Evolutionary conservation across 805 yeast species (phyloP).

Genomic region (Jamesozyma hellenica): DNA sequence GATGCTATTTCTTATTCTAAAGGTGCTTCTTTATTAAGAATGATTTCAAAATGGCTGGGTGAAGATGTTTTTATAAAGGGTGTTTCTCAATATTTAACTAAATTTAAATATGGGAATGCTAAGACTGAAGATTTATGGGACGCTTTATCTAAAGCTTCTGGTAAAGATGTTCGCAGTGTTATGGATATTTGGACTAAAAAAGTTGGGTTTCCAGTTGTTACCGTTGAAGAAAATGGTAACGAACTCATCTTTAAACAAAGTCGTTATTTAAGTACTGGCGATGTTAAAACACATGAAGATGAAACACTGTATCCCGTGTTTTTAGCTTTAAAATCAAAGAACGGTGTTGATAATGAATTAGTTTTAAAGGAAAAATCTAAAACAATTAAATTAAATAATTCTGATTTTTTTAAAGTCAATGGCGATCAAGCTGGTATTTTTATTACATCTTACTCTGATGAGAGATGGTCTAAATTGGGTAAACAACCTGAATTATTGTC

Average conservation of each 20-base stretch:
- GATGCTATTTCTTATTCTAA: conserved; percentile 77
- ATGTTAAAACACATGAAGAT: conserved; percentile 68
- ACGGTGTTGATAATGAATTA: conserved; percentile 51
- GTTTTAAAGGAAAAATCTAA: conserved; percentile 44
- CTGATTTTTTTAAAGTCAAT: conserved; percentile 56
- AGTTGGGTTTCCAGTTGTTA: conserved; percentile 66
- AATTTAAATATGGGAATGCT: conserved; percentile 71
- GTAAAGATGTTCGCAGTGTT: conserved; percentile 58
- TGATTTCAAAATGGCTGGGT: conserved; percentile 73
- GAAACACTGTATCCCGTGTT: conserved; percentile 59
- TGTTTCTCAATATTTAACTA: conserved; percentile 65
- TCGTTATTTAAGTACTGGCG: conserved; percentile 69
- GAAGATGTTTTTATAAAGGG: conserved; percentile 70
- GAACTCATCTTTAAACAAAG: conserved; percentile 53
- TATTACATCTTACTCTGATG: conserved; percentile 60
- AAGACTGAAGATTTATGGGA: conserved; percentile 70
- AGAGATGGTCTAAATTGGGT: conserved; percentile 62
- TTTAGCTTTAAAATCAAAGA: conserved; percentile 48
- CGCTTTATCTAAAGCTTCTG: conserved; percentile 57
- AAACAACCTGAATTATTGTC: conserved; percentile 47
- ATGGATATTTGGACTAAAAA: conserved; percentile 78
- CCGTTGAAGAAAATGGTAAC: conserved; percentile 48
- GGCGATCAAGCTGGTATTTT: conserved; percentile 67
- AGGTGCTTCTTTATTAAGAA: conserved; percentile 70
- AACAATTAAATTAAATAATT: conserved; percentile 35